Base-by-base conservation (phyloP, 2,329 filamentous ascomycete genomes). In the Aspergillus sclerotialis region DNA sequence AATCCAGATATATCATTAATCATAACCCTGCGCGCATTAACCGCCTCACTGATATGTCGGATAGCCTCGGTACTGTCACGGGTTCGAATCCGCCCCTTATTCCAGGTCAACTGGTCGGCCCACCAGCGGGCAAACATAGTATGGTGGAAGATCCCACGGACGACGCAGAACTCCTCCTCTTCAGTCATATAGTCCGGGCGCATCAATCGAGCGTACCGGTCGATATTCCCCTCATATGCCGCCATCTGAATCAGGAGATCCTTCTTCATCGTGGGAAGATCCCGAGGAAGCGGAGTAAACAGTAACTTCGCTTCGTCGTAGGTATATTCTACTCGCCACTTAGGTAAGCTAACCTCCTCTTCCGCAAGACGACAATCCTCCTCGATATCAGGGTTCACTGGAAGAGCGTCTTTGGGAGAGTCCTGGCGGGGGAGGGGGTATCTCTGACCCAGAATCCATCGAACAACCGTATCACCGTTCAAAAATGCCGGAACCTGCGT, bases 61-160 rank as follows among this genome's bases (percentile, higher is more conserved):
- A 26, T 25, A 6, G 18, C 18, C 15, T 35, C 25, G 6, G 19
- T 10, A 23, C 10, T 6, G 10, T 23, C 19, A 23, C 7, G 10
- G 19, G 6, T 7, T 7, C 19, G 19, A 10, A 23, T 23, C 10
- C 19, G 19, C 10, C 19, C 7, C 6, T 6, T 23, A 23, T 23
- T 23, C 10, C 7, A 6, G 7, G 6, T 23, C 19, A 23, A 23
- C 19, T 7, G 19, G 19, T 23, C 19, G 19, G 40, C 35, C 48
- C 42, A 48, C 46, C 41, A 48, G 24, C 39, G 32, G 13, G 45
- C 46, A 14, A 51, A 51, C 24, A 21, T 49, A 19, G 46, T 45
- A 30, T 33, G 28, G 28, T 51, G 43, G 28, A 46, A 43, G 33
- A 51, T 46, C 1, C 48, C 43, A 23, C 42, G 45, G 30, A 48